Conservation (phyloP, 306 rosid genomes). For the Crataegus laevigata region DNA sequence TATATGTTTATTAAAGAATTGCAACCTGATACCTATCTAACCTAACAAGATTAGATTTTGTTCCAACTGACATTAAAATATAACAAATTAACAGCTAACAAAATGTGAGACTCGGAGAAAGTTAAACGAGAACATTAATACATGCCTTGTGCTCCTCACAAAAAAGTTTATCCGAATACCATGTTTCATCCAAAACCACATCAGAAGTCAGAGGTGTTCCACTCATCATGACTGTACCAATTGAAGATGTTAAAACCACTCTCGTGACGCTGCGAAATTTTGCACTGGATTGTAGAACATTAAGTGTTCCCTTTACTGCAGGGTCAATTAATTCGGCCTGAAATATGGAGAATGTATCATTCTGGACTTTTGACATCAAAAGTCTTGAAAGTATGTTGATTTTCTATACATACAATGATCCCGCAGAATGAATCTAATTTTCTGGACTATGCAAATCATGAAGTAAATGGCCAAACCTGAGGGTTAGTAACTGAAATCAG, state of each 20-base stretch:
- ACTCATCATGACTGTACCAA: background rate
- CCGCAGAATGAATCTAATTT: background rate
- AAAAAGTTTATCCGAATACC: constrained; percentile 10
- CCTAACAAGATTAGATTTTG: background rate
- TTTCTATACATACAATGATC: background rate
- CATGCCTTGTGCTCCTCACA: constrained; percentile 11
- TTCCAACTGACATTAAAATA: too few relatives aligned
- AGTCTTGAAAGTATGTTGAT: background rate
- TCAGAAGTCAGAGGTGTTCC: constrained; percentile 15
- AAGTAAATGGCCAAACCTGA: constrained; percentile 15
- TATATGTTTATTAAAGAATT: too few relatives aligned
- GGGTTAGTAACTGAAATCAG: constrained; percentile 2
- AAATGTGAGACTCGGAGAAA: too few relatives aligned
- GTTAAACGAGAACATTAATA: background rate
- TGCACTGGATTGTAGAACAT: constrained; percentile 20
- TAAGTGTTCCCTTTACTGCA: constrained; percentile 28
- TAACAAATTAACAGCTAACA: too few relatives aligned
- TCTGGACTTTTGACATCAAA: background rate
- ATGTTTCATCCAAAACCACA: constrained; percentile 17
- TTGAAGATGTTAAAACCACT: constrained; percentile 28
- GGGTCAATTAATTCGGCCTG: constrained; percentile 24
- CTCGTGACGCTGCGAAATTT: constrained; percentile 3
- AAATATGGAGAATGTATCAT: background rate
- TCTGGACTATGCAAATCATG: background rate
- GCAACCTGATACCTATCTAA: too few relatives aligned